Evolutionary conservation across 2,329 filamentous ascomycete species (phyloP).

Genomic region (Claviceps maximensis): DNA sequence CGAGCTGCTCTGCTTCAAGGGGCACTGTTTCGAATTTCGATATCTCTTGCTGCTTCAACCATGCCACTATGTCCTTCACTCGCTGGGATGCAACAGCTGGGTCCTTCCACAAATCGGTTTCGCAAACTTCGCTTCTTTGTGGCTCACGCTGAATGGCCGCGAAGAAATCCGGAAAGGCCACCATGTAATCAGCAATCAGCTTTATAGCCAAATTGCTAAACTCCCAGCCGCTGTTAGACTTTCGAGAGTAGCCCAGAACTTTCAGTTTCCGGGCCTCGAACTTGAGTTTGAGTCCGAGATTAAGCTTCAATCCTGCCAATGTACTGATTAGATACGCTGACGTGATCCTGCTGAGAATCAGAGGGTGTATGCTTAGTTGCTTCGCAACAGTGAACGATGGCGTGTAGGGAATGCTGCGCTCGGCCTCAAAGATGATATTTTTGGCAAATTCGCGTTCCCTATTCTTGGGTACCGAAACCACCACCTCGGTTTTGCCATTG

Average conservation of each 20-base stretch:
- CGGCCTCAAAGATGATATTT: constrained; percentile 56
- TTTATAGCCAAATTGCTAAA: constrained; percentile 77
- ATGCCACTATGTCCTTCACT: constrained; percentile 86
- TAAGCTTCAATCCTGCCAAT: constrained; percentile 70
- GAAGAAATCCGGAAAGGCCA: constrained; percentile 89
- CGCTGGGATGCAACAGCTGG: constrained; percentile 58
- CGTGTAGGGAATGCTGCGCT: constrained; percentile 60
- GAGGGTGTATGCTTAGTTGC: constrained; percentile 65
- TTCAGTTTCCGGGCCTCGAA: constrained; percentile 94
- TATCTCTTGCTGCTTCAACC: constrained; percentile 83
- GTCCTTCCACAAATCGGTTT: constrained; percentile 74
- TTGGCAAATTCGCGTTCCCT: constrained; percentile 74
- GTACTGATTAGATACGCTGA: constrained; percentile 76
- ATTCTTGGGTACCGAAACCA: constrained; percentile 57
- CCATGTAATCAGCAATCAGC: constrained; percentile 79
- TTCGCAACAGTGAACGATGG: constrained; percentile 84
- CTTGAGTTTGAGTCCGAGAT: constrained; percentile 89
- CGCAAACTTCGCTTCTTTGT: constrained; percentile 68
- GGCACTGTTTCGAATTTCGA: constrained; percentile 94
- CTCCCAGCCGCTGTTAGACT: constrained; percentile 80
- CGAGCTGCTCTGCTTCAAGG: constrained; percentile 88
- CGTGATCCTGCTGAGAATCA: constrained; percentile 90
- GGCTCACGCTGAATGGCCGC: constrained; percentile 76
- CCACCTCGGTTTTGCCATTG: constrained; percentile 63
- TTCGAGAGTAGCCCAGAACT: constrained; percentile 88